A percentile compares a stretch with the other conserved stretches of the same genome.
These are phyloP conservation scores for Pseudonitzschia delicatissima DNA, from an alignment of 108 stramenopile genomes.

Conservation along the genomic window DNA sequence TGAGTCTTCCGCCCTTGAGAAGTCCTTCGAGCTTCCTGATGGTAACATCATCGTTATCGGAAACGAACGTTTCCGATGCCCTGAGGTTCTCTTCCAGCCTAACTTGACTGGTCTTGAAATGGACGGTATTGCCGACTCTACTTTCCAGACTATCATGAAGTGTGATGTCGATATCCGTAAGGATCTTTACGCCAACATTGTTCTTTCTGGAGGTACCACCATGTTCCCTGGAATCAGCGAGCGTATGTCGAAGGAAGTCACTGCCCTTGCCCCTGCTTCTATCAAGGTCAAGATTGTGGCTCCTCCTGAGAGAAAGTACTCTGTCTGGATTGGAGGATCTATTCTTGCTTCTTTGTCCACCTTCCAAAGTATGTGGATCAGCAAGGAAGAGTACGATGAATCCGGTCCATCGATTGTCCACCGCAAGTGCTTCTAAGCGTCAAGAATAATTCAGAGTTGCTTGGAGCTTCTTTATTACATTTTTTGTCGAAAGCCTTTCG, in stretches of 20 bases:
- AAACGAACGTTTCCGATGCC: constrained; percentile 91
- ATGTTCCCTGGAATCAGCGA: constrained; percentile 98
- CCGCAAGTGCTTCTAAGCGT: constrained; percentile 78
- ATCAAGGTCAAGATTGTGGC: constrained; percentile 97
- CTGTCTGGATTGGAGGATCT: constrained; percentile 93
- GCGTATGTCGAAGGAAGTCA: constrained; percentile 98
- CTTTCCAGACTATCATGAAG: constrained; percentile 99
- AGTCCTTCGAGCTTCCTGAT: constrained; percentile 87
- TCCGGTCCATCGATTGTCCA: constrained; percentile 94
- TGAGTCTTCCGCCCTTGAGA: constrained; percentile 84
- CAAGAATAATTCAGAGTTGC: not conserved
- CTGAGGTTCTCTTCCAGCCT: constrained; percentile 93
- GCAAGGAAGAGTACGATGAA: constrained; percentile 97
- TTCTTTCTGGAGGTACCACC: constrained; percentile 88
- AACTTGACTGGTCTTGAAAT: constrained; percentile 96
- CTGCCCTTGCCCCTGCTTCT: constrained; percentile 81
- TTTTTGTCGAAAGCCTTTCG: not conserved
- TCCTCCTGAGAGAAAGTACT: constrained; percentile 95
- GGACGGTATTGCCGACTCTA: constrained; percentile 95
- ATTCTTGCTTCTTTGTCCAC: constrained; percentile 94
- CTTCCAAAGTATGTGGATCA: constrained; percentile 98
- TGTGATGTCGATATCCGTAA: constrained; percentile 99
- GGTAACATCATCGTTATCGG: constrained; percentile 91
- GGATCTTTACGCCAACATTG: constrained; percentile 90
- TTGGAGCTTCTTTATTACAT: not conserved